Evolutionary conservation across 73 alveolate genomes (phyloP).

Genomic region (Blepharisma japonicum): DNA sequence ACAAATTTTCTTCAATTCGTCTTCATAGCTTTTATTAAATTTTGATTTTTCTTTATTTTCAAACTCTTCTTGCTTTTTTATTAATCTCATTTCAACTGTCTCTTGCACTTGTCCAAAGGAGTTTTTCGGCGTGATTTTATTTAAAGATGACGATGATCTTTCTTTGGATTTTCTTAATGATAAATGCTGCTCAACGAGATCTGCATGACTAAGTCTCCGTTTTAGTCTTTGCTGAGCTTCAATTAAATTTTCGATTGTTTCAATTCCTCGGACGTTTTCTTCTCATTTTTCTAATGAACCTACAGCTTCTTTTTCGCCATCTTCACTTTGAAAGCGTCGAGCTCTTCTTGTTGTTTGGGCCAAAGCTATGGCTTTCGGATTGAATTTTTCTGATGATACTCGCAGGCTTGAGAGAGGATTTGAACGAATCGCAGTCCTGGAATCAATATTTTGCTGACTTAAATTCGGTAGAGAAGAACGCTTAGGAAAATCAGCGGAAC

Average conservation of each 20-base stretch:
- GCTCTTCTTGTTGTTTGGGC: too few relatives aligned
- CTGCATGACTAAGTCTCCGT: background rate
- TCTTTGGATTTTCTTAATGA: background rate
- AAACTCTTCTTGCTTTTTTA: background rate
- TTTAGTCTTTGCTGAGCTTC: conserved; percentile 2
- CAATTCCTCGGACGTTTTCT: background rate
- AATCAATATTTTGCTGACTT: too few relatives aligned
- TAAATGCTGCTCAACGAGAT: background rate
- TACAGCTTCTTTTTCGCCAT: conserved; percentile 22
- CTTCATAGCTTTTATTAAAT: background rate
- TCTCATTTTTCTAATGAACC: background rate
- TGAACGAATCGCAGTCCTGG: too few relatives aligned
- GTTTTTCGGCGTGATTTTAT: too few relatives aligned
- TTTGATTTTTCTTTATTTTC: background rate
- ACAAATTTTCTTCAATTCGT: background rate
- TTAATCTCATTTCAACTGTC: background rate
- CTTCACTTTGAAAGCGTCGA: background rate
- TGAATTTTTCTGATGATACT: too few relatives aligned
- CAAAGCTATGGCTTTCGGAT: too few relatives aligned
- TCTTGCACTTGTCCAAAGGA: too few relatives aligned
- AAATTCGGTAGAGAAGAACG: too few relatives aligned
- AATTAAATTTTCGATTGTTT: background rate
- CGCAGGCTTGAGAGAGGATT: too few relatives aligned
- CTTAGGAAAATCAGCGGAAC: too few relatives aligned
- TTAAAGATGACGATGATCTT: background rate